phyloP scores from a whole-genome alignment of 306 rosid genomes.

The Purshia tridentata region DNA sequence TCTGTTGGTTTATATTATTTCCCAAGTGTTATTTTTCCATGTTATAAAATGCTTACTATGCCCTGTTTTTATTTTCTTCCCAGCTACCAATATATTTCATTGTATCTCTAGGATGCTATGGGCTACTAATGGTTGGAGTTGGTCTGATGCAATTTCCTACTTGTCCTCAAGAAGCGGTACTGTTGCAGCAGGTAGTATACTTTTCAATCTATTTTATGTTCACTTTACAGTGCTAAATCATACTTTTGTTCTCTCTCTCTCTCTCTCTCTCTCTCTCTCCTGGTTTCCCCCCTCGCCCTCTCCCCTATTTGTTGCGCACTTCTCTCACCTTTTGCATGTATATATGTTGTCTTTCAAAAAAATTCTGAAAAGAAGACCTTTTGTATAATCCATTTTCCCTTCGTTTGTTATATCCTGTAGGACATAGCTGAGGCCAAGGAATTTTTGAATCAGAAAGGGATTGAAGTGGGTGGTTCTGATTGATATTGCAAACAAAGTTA shows the following conservation, averaged over 20 bases:
- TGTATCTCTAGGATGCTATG: constrained; percentile 86
- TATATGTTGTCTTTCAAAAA: background rate
- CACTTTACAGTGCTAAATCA: background rate
- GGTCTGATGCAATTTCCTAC: constrained; percentile 86
- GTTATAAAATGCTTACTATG: constrained; percentile 23
- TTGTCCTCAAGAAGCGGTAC: constrained; percentile 73
- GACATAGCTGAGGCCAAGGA: constrained; percentile 79
- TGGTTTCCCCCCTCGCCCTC: too few relatives aligned
- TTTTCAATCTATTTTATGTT: constrained; percentile 5
- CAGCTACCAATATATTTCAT: constrained; percentile 82
- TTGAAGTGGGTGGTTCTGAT: constrained; percentile 51
- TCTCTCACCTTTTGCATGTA: background rate
- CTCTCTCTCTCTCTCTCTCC: too few relatives aligned
- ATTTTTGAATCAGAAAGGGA: constrained; percentile 61
- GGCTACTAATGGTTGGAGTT: constrained; percentile 87
- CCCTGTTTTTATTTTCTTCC: constrained; percentile 25
- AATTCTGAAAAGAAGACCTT: background rate
- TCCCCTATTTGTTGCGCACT: too few relatives aligned
- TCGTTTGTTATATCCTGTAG: constrained; percentile 33
- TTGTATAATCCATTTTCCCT: background rate
- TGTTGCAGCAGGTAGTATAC: constrained; percentile 60
- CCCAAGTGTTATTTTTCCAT: background rate
- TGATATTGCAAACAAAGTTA: constrained; percentile 27
- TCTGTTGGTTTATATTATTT: background rate
- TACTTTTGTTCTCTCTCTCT: too few relatives aligned